Percentiles rank a stretch among this genome's conserved stretches.
Conservation (phyloP, 768 basidiomycete species). For the Tubosaeta sp. region DNA sequence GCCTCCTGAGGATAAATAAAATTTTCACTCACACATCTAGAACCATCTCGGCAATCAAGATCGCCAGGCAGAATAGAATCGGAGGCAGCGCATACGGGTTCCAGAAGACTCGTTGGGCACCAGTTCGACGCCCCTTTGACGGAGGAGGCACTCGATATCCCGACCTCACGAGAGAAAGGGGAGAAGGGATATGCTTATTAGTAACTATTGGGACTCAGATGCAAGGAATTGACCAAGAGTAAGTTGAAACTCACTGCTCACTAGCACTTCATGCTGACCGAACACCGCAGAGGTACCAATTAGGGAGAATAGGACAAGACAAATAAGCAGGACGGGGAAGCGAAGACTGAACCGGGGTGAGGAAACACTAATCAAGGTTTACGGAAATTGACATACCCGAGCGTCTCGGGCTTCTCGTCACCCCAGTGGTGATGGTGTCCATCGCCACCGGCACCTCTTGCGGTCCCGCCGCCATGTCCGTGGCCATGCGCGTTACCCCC, state of each 20-base stretch:
- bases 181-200: slow-evolving; percentile 57
- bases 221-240: background rate
- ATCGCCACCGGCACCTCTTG: slow-evolving; percentile 25
- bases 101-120: slow-evolving; percentile 39
- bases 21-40: slow-evolving; percentile 54
- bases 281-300: slow-evolving; percentile 53
- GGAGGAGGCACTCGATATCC: slow-evolving; percentile 7
- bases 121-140: slow-evolving; percentile 8
- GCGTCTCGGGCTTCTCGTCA: slow-evolving; percentile 39
- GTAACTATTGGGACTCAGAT: slow-evolving; percentile 40
- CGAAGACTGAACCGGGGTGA: slow-evolving; percentile 44
- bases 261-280: slow-evolving; percentile 61
- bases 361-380: background rate
- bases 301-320: slow-evolving; percentile 54
- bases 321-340: slow-evolving; percentile 57
- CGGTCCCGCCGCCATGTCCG: slow-evolving; percentile 61
- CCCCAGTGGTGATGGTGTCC: slow-evolving; percentile 68
- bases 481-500: slow-evolving; percentile 70
- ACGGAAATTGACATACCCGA: slow-evolving; percentile 36
- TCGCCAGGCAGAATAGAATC: slow-evolving; percentile 49
- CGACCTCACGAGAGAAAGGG: slow-evolving; percentile 41
- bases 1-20: background rate
- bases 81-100: slow-evolving; percentile 78
- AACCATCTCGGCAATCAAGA: slow-evolving; percentile 50
- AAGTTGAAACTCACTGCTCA: slow-evolving; percentile 46